Percentiles rank a stretch among this genome's conserved stretches.
Conservation (phyloP, 2,329 filamentous ascomycete genomes). For the Alternaria sp. region DNA sequence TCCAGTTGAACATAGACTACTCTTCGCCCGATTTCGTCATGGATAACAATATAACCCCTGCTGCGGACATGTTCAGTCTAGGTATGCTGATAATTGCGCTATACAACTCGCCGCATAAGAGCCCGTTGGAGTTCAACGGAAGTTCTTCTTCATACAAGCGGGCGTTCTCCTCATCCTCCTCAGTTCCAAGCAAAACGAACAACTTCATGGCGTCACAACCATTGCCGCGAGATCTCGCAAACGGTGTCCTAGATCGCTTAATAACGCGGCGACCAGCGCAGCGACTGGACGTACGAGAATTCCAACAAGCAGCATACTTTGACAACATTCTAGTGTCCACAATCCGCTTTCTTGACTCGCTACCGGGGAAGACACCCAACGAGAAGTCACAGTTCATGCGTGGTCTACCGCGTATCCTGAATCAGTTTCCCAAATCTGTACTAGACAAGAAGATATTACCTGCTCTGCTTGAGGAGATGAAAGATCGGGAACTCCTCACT, state of each 20-base stretch:
- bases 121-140: constrained; percentile 82
- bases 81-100: constrained; percentile 87
- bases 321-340: constrained; percentile 97
- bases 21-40: constrained; percentile 94
- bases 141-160: constrained; percentile 87
- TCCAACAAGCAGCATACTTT: constrained; percentile 95
- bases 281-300: constrained; percentile 86
- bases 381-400: constrained; percentile 94
- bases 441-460: constrained; percentile 94
- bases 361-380: constrained; percentile 89
- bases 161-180: constrained; percentile 79
- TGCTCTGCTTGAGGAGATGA: constrained; percentile 89
- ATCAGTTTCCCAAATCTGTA: constrained; percentile 91
- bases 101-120: constrained; percentile 93
- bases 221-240: constrained; percentile 79
- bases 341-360: constrained; percentile 89
- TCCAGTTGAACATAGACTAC: constrained; percentile 93
- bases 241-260: constrained; percentile 80
- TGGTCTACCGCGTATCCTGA: constrained; percentile 84
- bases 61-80: constrained; percentile 93
- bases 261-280: constrained; percentile 89
- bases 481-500: constrained; percentile 86
- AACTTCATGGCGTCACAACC: constrained; percentile 83
- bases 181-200: constrained; percentile 80
- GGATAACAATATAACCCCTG: constrained; percentile 83